These are phyloP conservation scores for Miscanthus sacchariflorus DNA, from an alignment of 202 grass and related monocot species.

Conservation along the genomic window DNA sequence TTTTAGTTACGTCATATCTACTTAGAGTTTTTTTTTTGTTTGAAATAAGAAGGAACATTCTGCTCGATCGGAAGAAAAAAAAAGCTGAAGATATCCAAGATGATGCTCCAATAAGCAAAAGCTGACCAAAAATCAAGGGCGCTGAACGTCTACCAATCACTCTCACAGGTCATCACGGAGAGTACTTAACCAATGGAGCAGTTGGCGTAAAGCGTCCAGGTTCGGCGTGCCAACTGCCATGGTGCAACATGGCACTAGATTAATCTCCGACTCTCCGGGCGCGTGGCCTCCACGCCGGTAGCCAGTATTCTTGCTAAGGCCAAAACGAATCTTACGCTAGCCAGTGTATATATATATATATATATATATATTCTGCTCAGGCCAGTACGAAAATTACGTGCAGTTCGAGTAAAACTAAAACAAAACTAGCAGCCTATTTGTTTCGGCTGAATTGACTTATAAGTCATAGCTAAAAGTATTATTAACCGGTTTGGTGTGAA, in stretches of 20 bases:
- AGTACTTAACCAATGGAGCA: neutral
- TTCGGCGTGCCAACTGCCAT: neutral
- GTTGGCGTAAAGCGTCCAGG: neutral
- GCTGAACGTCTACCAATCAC: neutral
- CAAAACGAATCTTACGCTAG: no score
- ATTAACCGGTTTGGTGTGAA: no score
- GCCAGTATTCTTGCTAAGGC: no score
- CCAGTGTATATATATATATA: no score
- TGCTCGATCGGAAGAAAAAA: neutral
- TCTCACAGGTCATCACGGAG: neutral
- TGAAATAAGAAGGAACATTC: neutral
- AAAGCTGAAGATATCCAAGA: neutral
- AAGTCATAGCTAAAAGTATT: no score
- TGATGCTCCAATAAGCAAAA: neutral
- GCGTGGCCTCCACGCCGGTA: neutral
- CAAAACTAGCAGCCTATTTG: no score
- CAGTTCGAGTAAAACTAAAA: no score
- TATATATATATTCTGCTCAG: no score
- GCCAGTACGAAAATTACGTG: no score
- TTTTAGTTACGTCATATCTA: no score
- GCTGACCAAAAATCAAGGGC: neutral
- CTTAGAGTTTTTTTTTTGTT: no score
- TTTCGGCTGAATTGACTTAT: no score
- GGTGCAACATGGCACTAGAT: neutral
- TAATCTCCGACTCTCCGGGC: neutral